Conservation (phyloP, 2,329 filamentous ascomycete genomes). For the Epichloe festucae region DNA sequence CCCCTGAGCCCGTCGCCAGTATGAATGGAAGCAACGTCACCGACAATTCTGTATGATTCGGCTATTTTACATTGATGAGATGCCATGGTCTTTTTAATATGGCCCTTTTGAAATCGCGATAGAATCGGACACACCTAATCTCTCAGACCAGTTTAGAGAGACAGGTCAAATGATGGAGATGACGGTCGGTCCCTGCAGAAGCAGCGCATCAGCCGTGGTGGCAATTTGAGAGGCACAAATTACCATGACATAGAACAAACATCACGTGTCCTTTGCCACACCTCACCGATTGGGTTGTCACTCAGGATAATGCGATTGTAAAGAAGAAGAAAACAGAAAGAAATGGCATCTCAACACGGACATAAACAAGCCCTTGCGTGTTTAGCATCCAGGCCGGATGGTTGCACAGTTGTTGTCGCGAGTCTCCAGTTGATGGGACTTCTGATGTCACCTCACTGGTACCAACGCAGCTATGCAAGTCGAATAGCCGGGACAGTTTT, state of each 20-base stretch:
- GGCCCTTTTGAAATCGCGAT: conserved; percentile 1
- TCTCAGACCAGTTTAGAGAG: conserved; percentile 2
- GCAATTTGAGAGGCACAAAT: conserved; percentile 1
- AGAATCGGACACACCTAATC: neutral
- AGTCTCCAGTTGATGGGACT: conserved; percentile 1
- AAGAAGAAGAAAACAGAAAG: neutral
- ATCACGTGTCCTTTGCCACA: conserved; percentile 7
- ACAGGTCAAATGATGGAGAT: neutral
- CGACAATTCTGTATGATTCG: conserved; percentile 5
- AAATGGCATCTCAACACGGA: conserved; percentile 1
- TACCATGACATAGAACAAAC: conserved; percentile 5
- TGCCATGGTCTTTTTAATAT: conserved; percentile 2
- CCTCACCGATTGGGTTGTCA: neutral
- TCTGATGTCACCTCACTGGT: conserved; percentile 2
- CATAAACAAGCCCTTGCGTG: neutral
- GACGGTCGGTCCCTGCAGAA: neutral
- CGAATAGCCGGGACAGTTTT: neutral
- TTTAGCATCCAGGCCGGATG: neutral
- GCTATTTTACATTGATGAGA: conserved; percentile 4
- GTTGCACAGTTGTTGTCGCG: conserved; percentile 1
- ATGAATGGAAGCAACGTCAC: conserved; percentile 8
- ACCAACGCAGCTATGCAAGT: neutral
- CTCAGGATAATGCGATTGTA: conserved; percentile 6
- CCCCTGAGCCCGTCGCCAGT: conserved; percentile 3
- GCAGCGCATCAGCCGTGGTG: conserved; percentile 1